These are phyloP conservation scores for Balakata baccata DNA, from an alignment of 345 rosid genomes.

Conservation along the genomic window DNA sequence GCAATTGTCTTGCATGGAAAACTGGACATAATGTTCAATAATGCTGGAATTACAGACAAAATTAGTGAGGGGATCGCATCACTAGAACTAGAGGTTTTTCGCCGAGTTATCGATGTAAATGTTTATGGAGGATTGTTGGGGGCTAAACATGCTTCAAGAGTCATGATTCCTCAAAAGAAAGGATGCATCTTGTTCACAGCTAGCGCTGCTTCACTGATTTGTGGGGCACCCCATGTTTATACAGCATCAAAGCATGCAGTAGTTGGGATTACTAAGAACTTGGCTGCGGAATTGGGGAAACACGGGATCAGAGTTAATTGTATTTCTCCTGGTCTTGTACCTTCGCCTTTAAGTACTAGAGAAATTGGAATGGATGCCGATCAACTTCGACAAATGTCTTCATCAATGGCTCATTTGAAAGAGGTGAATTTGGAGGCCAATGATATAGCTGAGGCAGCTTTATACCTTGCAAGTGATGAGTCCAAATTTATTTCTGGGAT, in stretches of 20 bases:
- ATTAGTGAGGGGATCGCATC: background rate
- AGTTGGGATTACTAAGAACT: constrained; percentile 12
- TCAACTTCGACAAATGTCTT: background rate
- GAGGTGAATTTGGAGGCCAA: background rate
- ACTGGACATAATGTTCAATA: constrained; percentile 18
- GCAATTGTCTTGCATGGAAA: constrained; percentile 7
- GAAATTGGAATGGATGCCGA: background rate
- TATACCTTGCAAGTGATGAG: constrained; percentile 10
- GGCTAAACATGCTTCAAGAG: constrained; percentile 19
- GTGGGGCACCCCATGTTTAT: background rate
- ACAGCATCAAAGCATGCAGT: constrained; percentile 16
- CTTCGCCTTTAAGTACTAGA: background rate
- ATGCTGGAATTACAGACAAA: background rate
- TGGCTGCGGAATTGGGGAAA: constrained; percentile 6
- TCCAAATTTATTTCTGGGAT: constrained; percentile 4
- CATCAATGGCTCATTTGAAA: background rate
- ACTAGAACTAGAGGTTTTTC: background rate
- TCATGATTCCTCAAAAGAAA: constrained; percentile 18
- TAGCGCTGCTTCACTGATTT: background rate
- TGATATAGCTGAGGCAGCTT: constrained; percentile 13
- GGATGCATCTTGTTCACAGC: constrained; percentile 14
- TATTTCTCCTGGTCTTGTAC: background rate
- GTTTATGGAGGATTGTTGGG: constrained; percentile 10
- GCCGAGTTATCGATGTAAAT: constrained; percentile 7
- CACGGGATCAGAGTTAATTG: constrained; percentile 13